These are phyloP conservation scores for Fusarium concolor DNA, from an alignment of 2,329 filamentous ascomycete genomes.

Conservation along the genomic window DNA sequence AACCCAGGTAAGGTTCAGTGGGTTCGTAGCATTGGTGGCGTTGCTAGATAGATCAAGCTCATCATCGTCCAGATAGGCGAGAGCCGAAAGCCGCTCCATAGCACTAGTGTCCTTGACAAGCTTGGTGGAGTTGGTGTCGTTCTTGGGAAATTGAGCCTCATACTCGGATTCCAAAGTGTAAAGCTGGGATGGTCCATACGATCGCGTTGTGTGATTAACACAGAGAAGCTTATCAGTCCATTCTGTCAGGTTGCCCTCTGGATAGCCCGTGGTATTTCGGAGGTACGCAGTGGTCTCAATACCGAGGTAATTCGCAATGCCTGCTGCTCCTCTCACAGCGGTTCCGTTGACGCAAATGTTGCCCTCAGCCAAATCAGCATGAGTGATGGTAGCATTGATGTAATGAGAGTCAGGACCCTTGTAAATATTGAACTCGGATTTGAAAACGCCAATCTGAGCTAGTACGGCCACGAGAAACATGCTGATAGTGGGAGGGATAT, in stretches of 20 bases:
- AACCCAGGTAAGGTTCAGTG: constrained; percentile 49
- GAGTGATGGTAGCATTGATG: constrained; percentile 54
- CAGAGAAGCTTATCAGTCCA: constrained; percentile 50
- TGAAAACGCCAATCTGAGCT: constrained; percentile 54
- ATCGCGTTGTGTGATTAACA: constrained; percentile 48
- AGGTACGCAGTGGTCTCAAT: constrained; percentile 47
- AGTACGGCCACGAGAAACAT: constrained; percentile 55
- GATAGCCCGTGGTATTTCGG: constrained; percentile 43
- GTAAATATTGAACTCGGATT: constrained; percentile 51
- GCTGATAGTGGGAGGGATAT: constrained; percentile 55
- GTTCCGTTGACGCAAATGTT: constrained; percentile 48
- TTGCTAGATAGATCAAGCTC: constrained; percentile 18
- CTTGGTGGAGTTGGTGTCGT: constrained; percentile 27
- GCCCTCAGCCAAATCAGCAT: constrained; percentile 30
- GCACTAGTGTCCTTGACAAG: neutral
- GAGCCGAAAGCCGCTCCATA: constrained; percentile 8
- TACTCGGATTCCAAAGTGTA: constrained; percentile 44
- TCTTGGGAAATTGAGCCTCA: constrained; percentile 29
- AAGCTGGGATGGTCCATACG: constrained; percentile 47
- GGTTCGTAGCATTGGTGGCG: constrained; percentile 47
- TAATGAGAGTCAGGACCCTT: constrained; percentile 54
- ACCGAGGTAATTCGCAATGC: constrained; percentile 47
- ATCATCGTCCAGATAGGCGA: constrained; percentile 2
- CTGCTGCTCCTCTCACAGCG: constrained; percentile 43
- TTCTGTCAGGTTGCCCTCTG: constrained; percentile 38